These are phyloP conservation scores for Fraxinus platypoda DNA, from an alignment of 305 asterid species.

Conservation along the genomic window DNA sequence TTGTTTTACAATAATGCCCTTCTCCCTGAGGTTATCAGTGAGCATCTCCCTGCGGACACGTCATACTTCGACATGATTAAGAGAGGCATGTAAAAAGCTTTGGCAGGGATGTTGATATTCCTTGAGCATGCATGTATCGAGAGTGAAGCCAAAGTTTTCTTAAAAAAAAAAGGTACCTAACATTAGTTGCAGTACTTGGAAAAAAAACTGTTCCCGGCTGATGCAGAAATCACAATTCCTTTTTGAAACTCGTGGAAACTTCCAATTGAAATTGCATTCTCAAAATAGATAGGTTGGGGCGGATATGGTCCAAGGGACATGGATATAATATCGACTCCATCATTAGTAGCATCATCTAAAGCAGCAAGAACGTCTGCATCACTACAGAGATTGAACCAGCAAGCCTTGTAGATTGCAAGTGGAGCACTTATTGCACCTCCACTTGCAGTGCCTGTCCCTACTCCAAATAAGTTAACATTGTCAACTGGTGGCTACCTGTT, in stretches of 20 bases:
- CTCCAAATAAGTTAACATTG: conserved; percentile 36
- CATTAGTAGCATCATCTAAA: conserved; percentile 51
- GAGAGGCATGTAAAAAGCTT: neutral
- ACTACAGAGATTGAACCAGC: conserved; percentile 45
- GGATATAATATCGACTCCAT: conserved; percentile 53
- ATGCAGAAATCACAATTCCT: conserved; percentile 48
- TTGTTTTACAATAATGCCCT: conserved; percentile 14
- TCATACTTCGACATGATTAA: neutral
- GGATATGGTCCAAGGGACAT: conserved; percentile 41
- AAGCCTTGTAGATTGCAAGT: conserved; percentile 55
- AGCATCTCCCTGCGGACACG: neutral
- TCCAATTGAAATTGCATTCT: conserved; percentile 38
- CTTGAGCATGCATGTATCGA: neutral
- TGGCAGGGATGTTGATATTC: neutral
- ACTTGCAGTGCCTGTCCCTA: conserved; percentile 52
- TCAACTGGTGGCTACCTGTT: conserved; percentile 48
- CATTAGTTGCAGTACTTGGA: conserved; percentile 10
- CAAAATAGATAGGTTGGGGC: conserved; percentile 38
- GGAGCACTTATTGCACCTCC: conserved; percentile 59
- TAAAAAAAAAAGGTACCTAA: conserved; percentile 31
- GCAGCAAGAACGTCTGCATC: conserved; percentile 54
- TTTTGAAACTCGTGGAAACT: conserved; percentile 47
- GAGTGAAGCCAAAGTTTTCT: neutral
- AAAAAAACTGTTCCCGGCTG: conserved; percentile 45
- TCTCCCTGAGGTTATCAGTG: conserved; percentile 18